Evolutionary conservation across 257 asterid species (phyloP).

Genomic region (Vinca minor): DNA sequence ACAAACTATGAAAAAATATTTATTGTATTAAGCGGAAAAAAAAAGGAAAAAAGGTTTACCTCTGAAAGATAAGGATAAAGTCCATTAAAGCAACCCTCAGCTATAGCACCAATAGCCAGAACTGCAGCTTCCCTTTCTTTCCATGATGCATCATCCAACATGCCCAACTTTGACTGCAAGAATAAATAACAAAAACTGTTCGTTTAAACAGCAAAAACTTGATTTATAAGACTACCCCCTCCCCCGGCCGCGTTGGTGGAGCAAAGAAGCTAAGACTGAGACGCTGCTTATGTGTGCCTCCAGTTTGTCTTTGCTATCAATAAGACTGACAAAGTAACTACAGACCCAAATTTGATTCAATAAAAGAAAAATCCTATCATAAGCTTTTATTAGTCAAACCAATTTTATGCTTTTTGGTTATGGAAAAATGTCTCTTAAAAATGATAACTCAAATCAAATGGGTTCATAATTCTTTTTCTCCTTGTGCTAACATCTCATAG

Average conservation of each 20-base stretch:
- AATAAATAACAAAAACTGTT: conserved; percentile 3
- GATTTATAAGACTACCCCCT: background rate
- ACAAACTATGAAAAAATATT: background rate
- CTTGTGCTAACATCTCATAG: background rate
- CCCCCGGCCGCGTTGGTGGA: background rate
- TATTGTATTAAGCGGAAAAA: too few relatives aligned
- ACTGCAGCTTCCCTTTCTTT: conserved; percentile 99
- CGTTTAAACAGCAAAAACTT: background rate
- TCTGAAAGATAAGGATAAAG: conserved; percentile 82
- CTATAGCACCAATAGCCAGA: conserved; percentile 90
- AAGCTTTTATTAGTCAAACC: background rate
- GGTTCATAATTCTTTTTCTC: background rate
- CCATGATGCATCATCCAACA: conserved; percentile 77
- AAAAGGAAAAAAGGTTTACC: conserved; percentile 34
- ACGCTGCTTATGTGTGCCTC: too few relatives aligned
- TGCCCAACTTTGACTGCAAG: conserved; percentile 65
- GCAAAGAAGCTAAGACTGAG: too few relatives aligned
- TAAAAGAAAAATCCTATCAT: background rate
- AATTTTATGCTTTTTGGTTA: background rate
- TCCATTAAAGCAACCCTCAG: conserved; percentile 97
- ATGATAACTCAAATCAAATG: background rate
- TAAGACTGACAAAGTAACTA: background rate
- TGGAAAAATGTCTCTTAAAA: background rate
- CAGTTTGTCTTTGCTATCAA: background rate
- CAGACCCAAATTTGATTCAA: background rate